Evolutionary conservation across 2,329 filamentous ascomycete genomes (phyloP), one percentile per base, ranked within the genome.

Genomic region (Colletotrichum scovillei): DNA sequence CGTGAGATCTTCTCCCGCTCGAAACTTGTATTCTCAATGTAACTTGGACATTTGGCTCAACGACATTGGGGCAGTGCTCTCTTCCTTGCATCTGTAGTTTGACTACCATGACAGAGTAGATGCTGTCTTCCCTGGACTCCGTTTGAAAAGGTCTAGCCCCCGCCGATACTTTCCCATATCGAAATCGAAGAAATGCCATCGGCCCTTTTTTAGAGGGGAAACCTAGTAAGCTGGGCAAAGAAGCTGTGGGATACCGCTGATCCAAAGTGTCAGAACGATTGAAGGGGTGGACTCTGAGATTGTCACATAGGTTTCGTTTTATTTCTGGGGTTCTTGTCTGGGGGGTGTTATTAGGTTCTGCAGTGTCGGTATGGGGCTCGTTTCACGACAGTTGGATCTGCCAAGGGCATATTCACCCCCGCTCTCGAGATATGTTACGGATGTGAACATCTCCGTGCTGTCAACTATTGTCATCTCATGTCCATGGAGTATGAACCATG

Each of bases 341-440:
- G 59, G 35, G 28, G 7, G 24, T 16, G 28, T 6, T 26, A 4
- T 58, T 35, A 11, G 57, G 19, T 32, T 32, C 16, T 49, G 42
- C 42, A 19, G 42, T 49, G 22, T 42, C n/a, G 26, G 35, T 24
- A 24, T 12, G 19, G 63, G 24, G 35, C 42, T 46, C 42, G 71
- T 71, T 57, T 73, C 71, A 73, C 71, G 56, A 73, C 53, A 42
- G 56, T 70, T 57, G 35, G 56, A 63, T 62, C 60, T 55, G 49
- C 56, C 67, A 59, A 73, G 56, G 49, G 53, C 24, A 22, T 38
- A 12, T 38, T 30, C 4, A 22, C 49, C 38, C 57, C 30, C 49
- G 22, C 57, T 26, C n/a, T 46, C 26, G 63, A 32, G 7, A 14
- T 67, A 22, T 26, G 52, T 53, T 28, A 63, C 52, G 65, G 49